A percentile compares a stretch with the other conserved stretches of the same genome.
Conservation (phyloP, 164 flowering plant genomes). For the Piper longum region DNA sequence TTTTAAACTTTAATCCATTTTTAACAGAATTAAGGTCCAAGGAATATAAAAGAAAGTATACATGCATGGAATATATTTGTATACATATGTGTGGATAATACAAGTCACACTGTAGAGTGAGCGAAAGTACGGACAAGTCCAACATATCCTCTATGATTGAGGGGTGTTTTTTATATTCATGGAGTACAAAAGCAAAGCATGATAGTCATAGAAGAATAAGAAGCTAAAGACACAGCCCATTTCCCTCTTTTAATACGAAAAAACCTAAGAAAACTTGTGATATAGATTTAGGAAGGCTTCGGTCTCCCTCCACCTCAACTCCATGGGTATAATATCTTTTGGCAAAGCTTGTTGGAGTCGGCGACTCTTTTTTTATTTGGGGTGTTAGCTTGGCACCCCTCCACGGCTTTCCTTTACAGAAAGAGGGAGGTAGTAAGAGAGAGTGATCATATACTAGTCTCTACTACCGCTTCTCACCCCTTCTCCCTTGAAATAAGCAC, state of each 20-base stretch:
- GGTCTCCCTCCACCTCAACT: neutral
- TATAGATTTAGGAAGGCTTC: conserved; percentile 4
- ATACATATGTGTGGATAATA: neutral
- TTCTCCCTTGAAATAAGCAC: conserved; percentile 35
- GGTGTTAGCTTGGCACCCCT: conserved; percentile 5
- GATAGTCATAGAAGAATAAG: conserved; percentile 14
- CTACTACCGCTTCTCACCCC: conserved; percentile 10
- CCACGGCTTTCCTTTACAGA: conserved; percentile 5
- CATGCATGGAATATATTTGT: too few species aligned
- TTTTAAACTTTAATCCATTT: too few species aligned
- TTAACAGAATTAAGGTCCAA: too few species aligned
- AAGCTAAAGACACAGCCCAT: conserved; percentile 3
- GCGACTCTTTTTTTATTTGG: conserved; percentile 7
- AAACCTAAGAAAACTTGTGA: neutral
- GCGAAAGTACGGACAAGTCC: neutral
- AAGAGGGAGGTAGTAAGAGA: conserved; percentile 5
- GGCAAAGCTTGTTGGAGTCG: conserved; percentile 22
- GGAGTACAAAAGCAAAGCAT: conserved; percentile 12
- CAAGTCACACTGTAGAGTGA: neutral
- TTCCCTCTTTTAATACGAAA: neutral
- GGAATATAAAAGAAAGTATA: too few species aligned
- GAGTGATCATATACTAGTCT: neutral
- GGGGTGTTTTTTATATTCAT: conserved; percentile 5
- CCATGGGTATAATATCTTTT: conserved; percentile 15
- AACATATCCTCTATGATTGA: neutral